Percentiles rank a stretch among this genome's conserved stretches.
These are phyloP conservation scores for Pythium monospermum DNA, from an alignment of 352 stramenopile genomes.

Conservation along the genomic window DNA sequence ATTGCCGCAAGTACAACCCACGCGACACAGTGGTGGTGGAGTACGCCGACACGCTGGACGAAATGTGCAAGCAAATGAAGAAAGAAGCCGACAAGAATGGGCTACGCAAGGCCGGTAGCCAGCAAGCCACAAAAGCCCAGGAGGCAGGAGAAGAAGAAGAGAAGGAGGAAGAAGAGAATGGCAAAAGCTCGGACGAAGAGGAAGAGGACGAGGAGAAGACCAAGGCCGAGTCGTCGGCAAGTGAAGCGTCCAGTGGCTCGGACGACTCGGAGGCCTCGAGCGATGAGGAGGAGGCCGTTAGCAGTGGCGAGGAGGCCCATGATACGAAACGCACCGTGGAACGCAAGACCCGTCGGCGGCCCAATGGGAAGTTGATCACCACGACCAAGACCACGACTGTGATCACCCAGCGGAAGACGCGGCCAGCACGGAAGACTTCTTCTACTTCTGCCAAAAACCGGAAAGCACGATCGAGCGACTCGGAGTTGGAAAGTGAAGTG, in stretches of 20 bases:
- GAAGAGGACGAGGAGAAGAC: constrained; percentile 46
- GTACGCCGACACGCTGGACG: constrained; percentile 65
- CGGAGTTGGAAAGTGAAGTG: constrained; percentile 15
- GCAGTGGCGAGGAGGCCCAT: constrained; percentile 22
- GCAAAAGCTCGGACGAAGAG: constrained; percentile 31
- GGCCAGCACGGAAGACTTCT: too few species aligned
- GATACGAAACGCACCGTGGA: neutral
- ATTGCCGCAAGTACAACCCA: constrained; percentile 80
- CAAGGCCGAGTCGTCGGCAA: constrained; percentile 58
- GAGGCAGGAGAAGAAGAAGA: constrained; percentile 16
- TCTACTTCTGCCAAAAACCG: too few species aligned
- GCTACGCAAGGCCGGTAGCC: constrained; percentile 33
- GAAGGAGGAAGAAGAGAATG: constrained; percentile 36
- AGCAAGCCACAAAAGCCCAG: neutral
- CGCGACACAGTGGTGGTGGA: constrained; percentile 70
- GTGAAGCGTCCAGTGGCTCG: constrained; percentile 51
- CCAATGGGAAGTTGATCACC: constrained; percentile 20
- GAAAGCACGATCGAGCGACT: constrained; percentile 14
- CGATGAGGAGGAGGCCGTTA: too few species aligned
- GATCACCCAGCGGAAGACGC: constrained; percentile 2
- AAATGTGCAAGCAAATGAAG: constrained; percentile 60
- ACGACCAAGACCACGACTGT: constrained; percentile 12
- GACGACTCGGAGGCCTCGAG: constrained; percentile 42
- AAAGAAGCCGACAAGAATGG: constrained; percentile 54
- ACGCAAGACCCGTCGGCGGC: constrained; percentile 26